Evolutionary conservation across 345 rosid genomes (phyloP).

Genomic region (Pseudoturritis turrita): DNA sequence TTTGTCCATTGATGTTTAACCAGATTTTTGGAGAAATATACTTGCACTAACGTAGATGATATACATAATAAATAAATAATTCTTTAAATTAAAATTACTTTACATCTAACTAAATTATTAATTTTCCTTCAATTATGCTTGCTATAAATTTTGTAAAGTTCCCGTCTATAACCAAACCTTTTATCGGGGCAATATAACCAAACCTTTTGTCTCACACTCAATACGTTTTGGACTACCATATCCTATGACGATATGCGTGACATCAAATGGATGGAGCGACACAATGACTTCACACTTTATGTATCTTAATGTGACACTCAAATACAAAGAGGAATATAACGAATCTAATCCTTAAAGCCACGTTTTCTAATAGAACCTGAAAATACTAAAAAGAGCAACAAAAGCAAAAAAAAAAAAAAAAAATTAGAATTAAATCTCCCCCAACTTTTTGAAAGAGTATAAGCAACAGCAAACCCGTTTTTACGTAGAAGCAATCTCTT

Average conservation of each 20-base stretch:
- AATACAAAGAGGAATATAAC: background rate
- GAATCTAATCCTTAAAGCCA: slow-evolving; percentile 25
- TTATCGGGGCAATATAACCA: background rate
- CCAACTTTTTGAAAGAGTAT: slow-evolving; percentile 29
- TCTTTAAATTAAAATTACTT: no score
- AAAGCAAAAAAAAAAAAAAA: background rate
- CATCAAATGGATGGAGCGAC: slow-evolving; percentile 1
- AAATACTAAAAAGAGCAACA: slow-evolving; percentile 22
- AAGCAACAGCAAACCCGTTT: slow-evolving; percentile 33
- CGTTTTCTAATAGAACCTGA: slow-evolving; percentile 13
- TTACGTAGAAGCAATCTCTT: slow-evolving; percentile 29
- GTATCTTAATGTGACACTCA: slow-evolving; percentile 12
- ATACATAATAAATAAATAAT: no score
- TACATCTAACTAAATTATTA: no score
- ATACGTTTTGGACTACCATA: background rate
- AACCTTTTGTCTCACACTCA: background rate
- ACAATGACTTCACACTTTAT: slow-evolving; percentile 7
- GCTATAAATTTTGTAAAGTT: background rate
- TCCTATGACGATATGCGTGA: slow-evolving; percentile 20
- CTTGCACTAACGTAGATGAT: no score
- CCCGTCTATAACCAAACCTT: background rate
- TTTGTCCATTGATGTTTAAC: no score
- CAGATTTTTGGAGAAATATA: no score
- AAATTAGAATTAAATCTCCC: background rate
- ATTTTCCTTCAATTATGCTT: no score